Conservation (phyloP, 2,329 filamentous ascomycete genomes). For the Rhytidhysteron rufulum region DNA sequence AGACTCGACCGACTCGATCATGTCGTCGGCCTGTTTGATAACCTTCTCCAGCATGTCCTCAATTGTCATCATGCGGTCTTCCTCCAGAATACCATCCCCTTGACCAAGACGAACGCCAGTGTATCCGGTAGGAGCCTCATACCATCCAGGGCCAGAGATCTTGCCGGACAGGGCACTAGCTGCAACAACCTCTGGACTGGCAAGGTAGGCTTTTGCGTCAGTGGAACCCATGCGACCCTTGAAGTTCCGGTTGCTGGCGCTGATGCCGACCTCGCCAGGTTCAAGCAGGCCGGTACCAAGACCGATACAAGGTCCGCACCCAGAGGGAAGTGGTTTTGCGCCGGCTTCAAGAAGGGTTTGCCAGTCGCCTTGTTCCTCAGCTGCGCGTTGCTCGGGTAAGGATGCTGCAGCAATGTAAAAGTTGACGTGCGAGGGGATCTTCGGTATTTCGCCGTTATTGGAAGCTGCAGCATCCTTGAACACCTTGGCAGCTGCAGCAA, state of each 20-base stretch:
- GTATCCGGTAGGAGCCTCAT: slow-evolving; percentile 66
- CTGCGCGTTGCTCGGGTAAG: slow-evolving; percentile 66
- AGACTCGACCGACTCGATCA: slow-evolving; percentile 49
- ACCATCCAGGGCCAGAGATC: slow-evolving; percentile 75
- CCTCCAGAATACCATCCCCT: slow-evolving; percentile 62
- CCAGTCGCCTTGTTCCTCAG: slow-evolving; percentile 83
- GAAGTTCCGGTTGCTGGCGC: slow-evolving; percentile 82
- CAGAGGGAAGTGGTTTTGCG: slow-evolving; percentile 65
- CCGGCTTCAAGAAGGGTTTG: slow-evolving; percentile 76
- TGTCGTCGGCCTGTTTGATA: slow-evolving; percentile 62
- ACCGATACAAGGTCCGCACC: slow-evolving; percentile 84
- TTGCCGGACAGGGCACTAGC: slow-evolving; percentile 75
- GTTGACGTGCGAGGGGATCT: slow-evolving; percentile 70
- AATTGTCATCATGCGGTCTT: slow-evolving; percentile 62
- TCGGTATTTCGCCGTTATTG: slow-evolving; percentile 60
- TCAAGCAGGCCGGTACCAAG: slow-evolving; percentile 76
- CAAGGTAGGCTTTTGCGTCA: slow-evolving; percentile 79
- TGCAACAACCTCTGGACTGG: slow-evolving; percentile 86
- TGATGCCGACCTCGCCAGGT: slow-evolving; percentile 81
- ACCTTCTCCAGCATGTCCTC: slow-evolving; percentile 70
- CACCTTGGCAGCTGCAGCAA: slow-evolving; percentile 76
- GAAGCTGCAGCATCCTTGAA: slow-evolving; percentile 70
- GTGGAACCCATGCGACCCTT: slow-evolving; percentile 84
- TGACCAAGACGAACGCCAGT: slow-evolving; percentile 67
- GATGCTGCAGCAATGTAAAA: slow-evolving; percentile 92